Evolutionary conservation across 164 flowering plant genomes (phyloP).

Genomic region (Nelumbo lutea): DNA sequence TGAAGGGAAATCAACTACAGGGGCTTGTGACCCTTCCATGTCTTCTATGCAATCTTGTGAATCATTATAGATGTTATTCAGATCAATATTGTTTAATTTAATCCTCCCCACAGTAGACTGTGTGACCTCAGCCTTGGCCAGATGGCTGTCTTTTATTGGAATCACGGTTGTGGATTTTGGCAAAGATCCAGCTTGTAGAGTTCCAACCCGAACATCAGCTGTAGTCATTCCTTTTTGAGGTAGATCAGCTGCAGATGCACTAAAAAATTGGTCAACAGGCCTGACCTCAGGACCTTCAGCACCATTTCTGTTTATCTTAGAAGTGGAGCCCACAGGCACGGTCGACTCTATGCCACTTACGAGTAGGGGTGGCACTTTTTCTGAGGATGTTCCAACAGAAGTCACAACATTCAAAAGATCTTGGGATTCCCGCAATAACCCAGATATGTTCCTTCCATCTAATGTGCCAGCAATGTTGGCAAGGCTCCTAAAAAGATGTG

Average conservation of each 20-base stretch:
- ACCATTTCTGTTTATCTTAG: background rate
- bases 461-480: constrained; percentile 21
- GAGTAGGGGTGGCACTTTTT: constrained; percentile 19
- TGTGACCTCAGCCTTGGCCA: constrained; percentile 18
- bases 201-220: constrained; percentile 16
- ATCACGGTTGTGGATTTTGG: constrained; percentile 14
- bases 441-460: constrained; percentile 27
- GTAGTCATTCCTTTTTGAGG: constrained; percentile 16
- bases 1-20: background rate
- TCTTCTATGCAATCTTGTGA: constrained; percentile 6
- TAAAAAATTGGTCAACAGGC: background rate
- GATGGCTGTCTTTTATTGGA: constrained; percentile 19
- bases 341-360: constrained; percentile 13
- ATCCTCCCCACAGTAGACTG: constrained; percentile 13
- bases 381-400: constrained; percentile 17
- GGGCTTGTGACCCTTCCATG: background rate
- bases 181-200: constrained; percentile 18
- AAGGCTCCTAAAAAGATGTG: constrained; percentile 45
- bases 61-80: constrained; percentile 5
- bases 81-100: constrained; percentile 6
- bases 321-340: background rate
- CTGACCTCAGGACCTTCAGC: constrained; percentile 9
- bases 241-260: constrained; percentile 15
- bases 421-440: constrained; percentile 23
- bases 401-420: constrained; percentile 19